phyloP scores from a whole-genome alignment of 805 yeast species.

The Kregervanrija pseudodelftensis region DNA sequence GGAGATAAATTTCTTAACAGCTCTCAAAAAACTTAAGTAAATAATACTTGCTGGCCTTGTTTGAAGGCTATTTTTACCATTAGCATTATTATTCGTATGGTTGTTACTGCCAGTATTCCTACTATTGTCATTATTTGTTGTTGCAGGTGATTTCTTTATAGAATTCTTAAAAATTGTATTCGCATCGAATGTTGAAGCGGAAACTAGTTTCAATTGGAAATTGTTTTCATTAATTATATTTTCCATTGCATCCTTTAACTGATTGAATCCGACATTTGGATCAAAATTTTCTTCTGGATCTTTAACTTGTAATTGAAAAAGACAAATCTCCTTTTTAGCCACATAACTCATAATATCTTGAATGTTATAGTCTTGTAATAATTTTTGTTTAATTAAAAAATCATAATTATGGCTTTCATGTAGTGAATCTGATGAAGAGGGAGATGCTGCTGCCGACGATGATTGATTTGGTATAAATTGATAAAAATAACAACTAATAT shows the following conservation, averaged over 20 bases:
- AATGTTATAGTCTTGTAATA: conserved; percentile 23
- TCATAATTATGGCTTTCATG: conserved; percentile 25
- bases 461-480: conserved; percentile 15
- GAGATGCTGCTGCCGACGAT: conserved; percentile 3
- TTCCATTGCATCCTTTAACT: conserved; percentile 26
- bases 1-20: conserved; percentile 36
- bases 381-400: conserved; percentile 16
- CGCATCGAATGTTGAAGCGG: conserved; percentile 24
- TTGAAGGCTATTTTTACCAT: conserved; percentile 6
- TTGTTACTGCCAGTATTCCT: no score
- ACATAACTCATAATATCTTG: conserved; percentile 23
- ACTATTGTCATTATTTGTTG: background rate
- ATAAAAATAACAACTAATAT: conserved; percentile 27
- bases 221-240: conserved; percentile 23
- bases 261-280: conserved; percentile 21
- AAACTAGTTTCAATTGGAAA: conserved; percentile 18
- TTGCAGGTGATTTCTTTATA: conserved; percentile 1
- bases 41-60: conserved; percentile 26
- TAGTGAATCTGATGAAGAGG: conserved; percentile 12
- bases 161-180: conserved; percentile 16
- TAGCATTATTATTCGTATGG: background rate
- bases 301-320: conserved; percentile 22
- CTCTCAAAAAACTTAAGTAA: conserved; percentile 43
- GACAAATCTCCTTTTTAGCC: conserved; percentile 25
- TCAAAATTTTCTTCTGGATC: conserved; percentile 1